phyloP scores from a whole-genome alignment of 2,329 filamentous ascomycete species.

The Colletotrichum sp. region DNA sequence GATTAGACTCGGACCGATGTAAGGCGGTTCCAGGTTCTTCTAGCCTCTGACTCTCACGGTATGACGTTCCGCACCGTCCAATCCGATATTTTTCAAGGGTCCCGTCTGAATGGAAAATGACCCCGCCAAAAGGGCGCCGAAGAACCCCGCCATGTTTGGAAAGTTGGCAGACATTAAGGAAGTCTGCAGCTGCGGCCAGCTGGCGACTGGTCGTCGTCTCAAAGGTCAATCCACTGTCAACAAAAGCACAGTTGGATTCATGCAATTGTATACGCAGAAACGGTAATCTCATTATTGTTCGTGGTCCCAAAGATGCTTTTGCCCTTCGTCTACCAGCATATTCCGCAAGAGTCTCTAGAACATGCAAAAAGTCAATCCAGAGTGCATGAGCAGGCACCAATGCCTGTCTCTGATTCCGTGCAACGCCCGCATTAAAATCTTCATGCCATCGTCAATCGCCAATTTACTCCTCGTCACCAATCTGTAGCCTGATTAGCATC shows the following conservation, averaged over 20 bases:
- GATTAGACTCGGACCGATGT: not conserved
- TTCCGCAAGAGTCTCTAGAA: constrained; percentile 13
- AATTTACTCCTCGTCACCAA: constrained; percentile 44
- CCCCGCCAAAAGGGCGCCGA: constrained; percentile 19
- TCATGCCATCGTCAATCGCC: constrained; percentile 4
- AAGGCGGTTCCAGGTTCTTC: constrained; percentile 18
- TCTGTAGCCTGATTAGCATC: constrained; percentile 29
- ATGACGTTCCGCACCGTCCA: not conserved
- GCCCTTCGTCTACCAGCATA: constrained; percentile 8
- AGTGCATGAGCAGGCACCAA: constrained; percentile 11
- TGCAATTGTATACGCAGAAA: not conserved
- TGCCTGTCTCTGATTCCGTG: constrained; percentile 12
- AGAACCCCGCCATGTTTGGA: constrained; percentile 11
- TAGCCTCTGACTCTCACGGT: constrained; percentile 14
- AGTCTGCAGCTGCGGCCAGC: not conserved
- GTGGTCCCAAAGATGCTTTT: constrained; percentile 19
- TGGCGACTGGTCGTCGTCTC: not conserved
- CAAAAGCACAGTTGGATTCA: not conserved
- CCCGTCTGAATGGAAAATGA: not conserved
- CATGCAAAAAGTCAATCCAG: constrained; percentile 21
- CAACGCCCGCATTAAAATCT: constrained; percentile 20
- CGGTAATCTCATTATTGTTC: constrained; percentile 17
- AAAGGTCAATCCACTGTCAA: not conserved
- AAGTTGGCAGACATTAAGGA: not conserved
- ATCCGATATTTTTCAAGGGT: constrained; percentile 9